Conservation (phyloP, 345 rosid species). For the Eucalyptus curtisii region DNA sequence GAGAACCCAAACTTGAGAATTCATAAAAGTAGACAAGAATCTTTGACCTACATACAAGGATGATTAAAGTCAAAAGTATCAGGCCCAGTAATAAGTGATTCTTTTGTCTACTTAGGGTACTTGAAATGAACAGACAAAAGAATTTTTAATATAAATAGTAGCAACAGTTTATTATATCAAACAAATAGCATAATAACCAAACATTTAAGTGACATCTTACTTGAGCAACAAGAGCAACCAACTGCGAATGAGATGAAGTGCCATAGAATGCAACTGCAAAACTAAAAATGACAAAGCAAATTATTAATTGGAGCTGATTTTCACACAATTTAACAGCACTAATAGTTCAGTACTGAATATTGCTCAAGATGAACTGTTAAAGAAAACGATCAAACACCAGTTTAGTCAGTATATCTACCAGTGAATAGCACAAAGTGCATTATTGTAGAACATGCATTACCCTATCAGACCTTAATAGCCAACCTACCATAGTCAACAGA, state of each 20-base stretch:
- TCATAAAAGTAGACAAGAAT: neutral
- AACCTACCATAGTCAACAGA: neutral
- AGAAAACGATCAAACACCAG: neutral
- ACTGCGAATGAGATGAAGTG: constrained; percentile 33
- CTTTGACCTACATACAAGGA: neutral
- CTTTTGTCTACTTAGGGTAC: neutral
- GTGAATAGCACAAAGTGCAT: neutral
- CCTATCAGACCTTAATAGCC: neutral
- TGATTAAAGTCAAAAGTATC: neutral
- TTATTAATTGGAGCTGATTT: neutral
- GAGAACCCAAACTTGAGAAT: neutral
- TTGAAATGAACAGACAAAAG: neutral
- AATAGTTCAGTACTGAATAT: neutral
- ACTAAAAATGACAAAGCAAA: constrained; percentile 20
- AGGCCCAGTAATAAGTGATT: neutral
- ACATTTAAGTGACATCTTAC: neutral
- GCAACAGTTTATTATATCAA: neutral
- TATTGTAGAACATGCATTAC: neutral
- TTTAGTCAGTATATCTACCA: neutral
- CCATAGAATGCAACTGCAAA: constrained; percentile 85
- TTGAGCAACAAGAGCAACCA: neutral
- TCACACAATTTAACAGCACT: neutral
- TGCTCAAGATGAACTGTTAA: neutral
- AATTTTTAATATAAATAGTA: neutral
- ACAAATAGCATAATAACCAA: neutral